Percentiles rank a stretch among this genome's conserved stretches.
phyloP scores from a whole-genome alignment of 768 basidiomycete genomes.

The Astraeus odoratus region DNA sequence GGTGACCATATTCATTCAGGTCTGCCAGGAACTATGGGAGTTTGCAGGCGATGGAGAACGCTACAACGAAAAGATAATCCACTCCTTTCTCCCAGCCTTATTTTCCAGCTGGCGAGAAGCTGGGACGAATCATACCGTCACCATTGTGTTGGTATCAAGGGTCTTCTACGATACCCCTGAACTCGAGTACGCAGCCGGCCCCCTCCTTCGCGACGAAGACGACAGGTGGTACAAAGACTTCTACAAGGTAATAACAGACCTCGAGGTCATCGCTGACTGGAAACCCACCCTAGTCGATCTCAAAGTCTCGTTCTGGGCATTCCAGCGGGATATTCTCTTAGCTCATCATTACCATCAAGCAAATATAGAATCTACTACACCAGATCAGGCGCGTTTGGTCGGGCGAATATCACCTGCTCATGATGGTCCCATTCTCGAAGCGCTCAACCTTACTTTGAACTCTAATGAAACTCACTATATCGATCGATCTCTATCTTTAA shows the following conservation, averaged over 20 bases:
- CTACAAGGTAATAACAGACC: constrained; percentile 90
- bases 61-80: constrained; percentile 95
- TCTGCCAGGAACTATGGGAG: constrained; percentile 94
- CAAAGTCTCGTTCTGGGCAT: constrained; percentile 85
- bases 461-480: constrained; percentile 93
- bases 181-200: constrained; percentile 76
- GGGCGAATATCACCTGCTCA: constrained; percentile 82
- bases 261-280: constrained; percentile 87
- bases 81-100: constrained; percentile 88
- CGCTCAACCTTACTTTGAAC: constrained; percentile 86
- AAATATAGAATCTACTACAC: constrained; percentile 37
- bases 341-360: constrained; percentile 85
- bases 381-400: constrained; percentile 56
- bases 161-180: constrained; percentile 83
- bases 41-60: constrained; percentile 95
- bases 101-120: constrained; percentile 80
- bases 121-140: constrained; percentile 87
- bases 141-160: constrained; percentile 89
- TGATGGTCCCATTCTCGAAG: constrained; percentile 93
- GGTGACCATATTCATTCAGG: constrained; percentile 91
- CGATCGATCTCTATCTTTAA: constrained; percentile 87
- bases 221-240: constrained; percentile 91
- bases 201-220: constrained; percentile 67
- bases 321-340: constrained; percentile 85
- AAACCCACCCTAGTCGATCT: constrained; percentile 77